Conservation (phyloP, 352 stramenopile genomes). For the Phytophthora boehmeriae region DNA sequence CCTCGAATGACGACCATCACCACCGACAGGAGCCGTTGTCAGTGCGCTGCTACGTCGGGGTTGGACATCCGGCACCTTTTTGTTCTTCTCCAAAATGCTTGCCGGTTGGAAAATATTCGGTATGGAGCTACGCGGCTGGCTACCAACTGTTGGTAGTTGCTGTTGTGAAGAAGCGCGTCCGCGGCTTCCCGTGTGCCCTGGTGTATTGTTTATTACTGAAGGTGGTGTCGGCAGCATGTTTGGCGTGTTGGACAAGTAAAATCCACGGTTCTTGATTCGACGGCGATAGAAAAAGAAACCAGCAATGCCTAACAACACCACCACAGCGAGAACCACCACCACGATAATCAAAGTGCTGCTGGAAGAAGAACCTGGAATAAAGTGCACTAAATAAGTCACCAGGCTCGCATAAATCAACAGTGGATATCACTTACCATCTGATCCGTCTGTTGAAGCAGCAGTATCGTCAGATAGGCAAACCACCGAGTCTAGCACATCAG, state of each 20-base stretch:
- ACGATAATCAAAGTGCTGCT: constrained; percentile 60
- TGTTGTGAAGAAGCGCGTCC: constrained; percentile 39
- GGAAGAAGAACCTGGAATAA: constrained; percentile 32
- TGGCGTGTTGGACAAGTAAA: constrained; percentile 36
- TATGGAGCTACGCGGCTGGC: constrained; percentile 34
- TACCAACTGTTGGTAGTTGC: constrained; percentile 24
- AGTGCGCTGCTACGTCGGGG: constrained; percentile 39
- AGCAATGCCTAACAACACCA: constrained; percentile 50
- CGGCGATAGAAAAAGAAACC: constrained; percentile 61
- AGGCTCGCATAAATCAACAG: background rate
- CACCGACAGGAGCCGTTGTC: constrained; percentile 26
- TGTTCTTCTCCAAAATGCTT: constrained; percentile 37
- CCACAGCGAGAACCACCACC: constrained; percentile 48
- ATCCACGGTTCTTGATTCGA: constrained; percentile 45
- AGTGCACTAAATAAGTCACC: background rate
- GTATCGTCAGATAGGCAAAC: constrained; percentile 53
- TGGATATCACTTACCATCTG: constrained; percentile 19
- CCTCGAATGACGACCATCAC: constrained; percentile 19
- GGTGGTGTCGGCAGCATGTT: constrained; percentile 43
- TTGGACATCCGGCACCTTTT: constrained; percentile 41
- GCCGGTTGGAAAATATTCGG: constrained; percentile 39
- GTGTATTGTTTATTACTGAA: constrained; percentile 33
- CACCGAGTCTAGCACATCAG: constrained; percentile 50
- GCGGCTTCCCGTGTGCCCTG: constrained; percentile 31
- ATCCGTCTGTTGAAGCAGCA: constrained; percentile 19